phyloP scores from a whole-genome alignment of 371 early-diverging fungal species.

The Apophysomyces variabilis region DNA sequence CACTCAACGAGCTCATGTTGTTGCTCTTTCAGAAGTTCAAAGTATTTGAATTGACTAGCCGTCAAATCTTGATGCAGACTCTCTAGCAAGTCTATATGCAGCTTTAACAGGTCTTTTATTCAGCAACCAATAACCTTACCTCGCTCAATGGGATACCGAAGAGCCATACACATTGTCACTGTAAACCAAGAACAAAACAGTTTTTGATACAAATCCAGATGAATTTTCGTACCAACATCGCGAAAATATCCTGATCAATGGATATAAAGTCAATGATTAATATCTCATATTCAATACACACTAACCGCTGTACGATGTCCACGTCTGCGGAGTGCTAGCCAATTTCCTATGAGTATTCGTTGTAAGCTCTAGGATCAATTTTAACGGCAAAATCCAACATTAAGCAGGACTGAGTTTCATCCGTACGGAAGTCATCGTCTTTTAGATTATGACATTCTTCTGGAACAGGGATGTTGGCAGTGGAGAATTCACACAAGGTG shows the following conservation, averaged over 20 bases:
- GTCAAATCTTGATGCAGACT: slow-evolving; percentile 16
- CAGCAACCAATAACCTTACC: neutral
- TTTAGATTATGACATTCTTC: slow-evolving; percentile 8
- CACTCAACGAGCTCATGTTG: slow-evolving; percentile 18
- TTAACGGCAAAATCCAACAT: neutral
- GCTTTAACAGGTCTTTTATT: neutral
- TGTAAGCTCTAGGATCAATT: neutral
- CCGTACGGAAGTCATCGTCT: neutral
- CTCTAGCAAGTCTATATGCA: slow-evolving; percentile 15
- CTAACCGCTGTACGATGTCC: slow-evolving; percentile 22
- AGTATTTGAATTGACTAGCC: slow-evolving; percentile 7
- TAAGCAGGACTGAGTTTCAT: neutral
- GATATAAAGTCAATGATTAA: neutral
- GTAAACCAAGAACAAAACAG: neutral
- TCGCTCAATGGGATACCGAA: slow-evolving; percentile 20
- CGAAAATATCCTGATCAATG: slow-evolving; percentile 17
- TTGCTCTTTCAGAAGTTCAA: slow-evolving; percentile 10
- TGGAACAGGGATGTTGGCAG: slow-evolving; percentile 13
- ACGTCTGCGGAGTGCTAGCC: slow-evolving; percentile 20
- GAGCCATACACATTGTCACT: slow-evolving; percentile 20
- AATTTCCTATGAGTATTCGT: slow-evolving; percentile 3
- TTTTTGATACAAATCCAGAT: neutral
- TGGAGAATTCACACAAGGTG: slow-evolving; percentile 19
- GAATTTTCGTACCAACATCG: slow-evolving; percentile 14
- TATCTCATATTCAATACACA: neutral